Percentiles rank a stretch among this genome's conserved stretches.
Conservation (phyloP, 768 basidiomycete genomes). For the Boletus barrowsii region DNA sequence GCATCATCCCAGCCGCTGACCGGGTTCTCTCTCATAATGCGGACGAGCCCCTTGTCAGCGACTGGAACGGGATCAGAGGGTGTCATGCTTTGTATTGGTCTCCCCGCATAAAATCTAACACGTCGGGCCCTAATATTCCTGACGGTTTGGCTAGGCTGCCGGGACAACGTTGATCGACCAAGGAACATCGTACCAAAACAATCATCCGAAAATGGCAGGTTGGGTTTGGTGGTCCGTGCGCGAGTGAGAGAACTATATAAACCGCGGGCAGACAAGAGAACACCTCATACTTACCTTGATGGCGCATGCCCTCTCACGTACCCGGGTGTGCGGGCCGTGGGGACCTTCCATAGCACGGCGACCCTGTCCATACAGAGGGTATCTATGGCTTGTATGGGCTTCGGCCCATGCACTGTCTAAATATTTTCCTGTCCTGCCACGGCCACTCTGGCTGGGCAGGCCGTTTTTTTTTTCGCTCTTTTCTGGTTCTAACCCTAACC, state of each 20-base stretch:
- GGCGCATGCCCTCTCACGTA: slow-evolving; percentile 54
- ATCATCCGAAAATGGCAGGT: not conserved
- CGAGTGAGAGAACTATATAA: slow-evolving; percentile 29
- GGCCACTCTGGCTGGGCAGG: slow-evolving; percentile 52
- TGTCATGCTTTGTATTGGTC: not conserved
- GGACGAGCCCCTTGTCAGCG: slow-evolving; percentile 4
- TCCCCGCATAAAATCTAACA: not conserved
- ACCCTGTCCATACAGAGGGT: slow-evolving; percentile 51
- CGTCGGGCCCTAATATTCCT: not conserved
- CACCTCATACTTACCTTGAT: slow-evolving; percentile 62
- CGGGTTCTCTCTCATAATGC: slow-evolving; percentile 12
- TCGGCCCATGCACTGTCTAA: slow-evolving; percentile 75
- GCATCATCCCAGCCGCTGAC: slow-evolving; percentile 20
- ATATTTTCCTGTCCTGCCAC: slow-evolving; percentile 75
- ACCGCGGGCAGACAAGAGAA: not conserved
- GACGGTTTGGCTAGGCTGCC: not conserved
- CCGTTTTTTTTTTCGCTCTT: slow-evolving; percentile 30
- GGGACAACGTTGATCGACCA: not conserved
- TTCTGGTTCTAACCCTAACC: slow-evolving; percentile 39
- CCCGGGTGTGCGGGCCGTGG: slow-evolving; percentile 54
- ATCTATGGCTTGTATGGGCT: slow-evolving; percentile 49
- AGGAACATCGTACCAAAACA: not conserved
- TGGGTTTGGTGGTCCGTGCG: slow-evolving; percentile 26
- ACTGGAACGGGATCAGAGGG: not conserved
- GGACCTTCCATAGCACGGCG: slow-evolving; percentile 55